Conservation (phyloP, 1,284 basidiomycete species). For the Lentinula novae-zelandiae region DNA sequence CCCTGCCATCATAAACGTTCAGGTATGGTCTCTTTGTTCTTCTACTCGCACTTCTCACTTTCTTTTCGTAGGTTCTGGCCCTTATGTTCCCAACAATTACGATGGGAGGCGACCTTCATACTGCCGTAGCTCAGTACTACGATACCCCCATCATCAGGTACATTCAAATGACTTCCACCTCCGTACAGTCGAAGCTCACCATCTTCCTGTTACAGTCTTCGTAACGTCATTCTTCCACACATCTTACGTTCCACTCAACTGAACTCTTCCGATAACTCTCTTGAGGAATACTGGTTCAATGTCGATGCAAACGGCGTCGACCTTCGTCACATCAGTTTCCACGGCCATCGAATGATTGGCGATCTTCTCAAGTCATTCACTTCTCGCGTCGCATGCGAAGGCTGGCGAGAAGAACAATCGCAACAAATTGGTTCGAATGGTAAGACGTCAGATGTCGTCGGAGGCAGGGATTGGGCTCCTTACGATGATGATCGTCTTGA, state of each 20-base stretch:
- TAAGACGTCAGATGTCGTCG: neutral
- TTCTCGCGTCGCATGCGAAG: conserved; percentile 5
- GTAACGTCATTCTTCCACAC: conserved; percentile 1
- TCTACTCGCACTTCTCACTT: neutral
- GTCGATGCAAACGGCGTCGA: neutral
- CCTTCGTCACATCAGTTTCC: neutral
- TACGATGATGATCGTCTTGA: neutral
- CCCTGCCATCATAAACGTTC: conserved; percentile 2
- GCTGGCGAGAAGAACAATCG: neutral
- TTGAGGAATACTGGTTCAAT: neutral
- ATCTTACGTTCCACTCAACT: neutral
- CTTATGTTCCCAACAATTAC: conserved; percentile 6
- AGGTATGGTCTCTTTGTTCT: neutral
- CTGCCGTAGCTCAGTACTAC: conserved; percentile 2
- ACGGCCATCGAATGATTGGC: neutral
- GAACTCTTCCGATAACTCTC: neutral
- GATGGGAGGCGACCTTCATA: conserved; percentile 6
- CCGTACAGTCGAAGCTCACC: neutral
- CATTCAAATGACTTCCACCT: neutral
- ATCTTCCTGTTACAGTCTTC: neutral
- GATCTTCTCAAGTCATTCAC: conserved; percentile 5
- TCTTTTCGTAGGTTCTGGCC: neutral
- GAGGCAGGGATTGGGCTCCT: neutral
- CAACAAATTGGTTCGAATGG: neutral
- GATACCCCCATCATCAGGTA: conserved; percentile 2